A percentile compares a stretch with the other conserved stretches of the same genome.
phyloP scores from a whole-genome alignment of 108 stramenopile species.

The Pseudonitzschia pungens region DNA sequence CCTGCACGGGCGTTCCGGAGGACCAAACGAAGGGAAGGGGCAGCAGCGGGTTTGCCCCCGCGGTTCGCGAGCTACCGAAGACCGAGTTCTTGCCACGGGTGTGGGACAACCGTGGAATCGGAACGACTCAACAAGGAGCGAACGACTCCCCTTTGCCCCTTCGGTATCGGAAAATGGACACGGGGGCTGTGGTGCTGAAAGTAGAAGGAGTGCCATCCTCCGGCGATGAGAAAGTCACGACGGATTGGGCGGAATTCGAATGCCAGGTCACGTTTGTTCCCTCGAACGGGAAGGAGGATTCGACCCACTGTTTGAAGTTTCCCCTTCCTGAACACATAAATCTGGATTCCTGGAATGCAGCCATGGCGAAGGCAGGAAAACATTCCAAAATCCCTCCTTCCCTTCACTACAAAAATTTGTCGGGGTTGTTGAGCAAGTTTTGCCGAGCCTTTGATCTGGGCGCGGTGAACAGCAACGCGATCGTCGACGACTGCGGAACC shows the following conservation, averaged over 20 bases:
- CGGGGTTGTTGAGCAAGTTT: slow-evolving; percentile 53
- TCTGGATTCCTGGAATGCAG: slow-evolving; percentile 58
- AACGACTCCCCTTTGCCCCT: slow-evolving; percentile 15
- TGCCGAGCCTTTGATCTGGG: slow-evolving; percentile 56
- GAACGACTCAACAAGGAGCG: neutral
- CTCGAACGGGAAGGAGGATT: slow-evolving; percentile 37
- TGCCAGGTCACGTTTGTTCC: slow-evolving; percentile 32
- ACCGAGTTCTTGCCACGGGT: slow-evolving; percentile 55
- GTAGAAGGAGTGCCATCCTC: slow-evolving; percentile 17
- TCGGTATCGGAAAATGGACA: slow-evolving; percentile 54
- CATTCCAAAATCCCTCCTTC: slow-evolving; percentile 38
- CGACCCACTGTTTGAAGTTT: slow-evolving; percentile 37
- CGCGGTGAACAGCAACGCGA: neutral
- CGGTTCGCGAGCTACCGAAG: slow-evolving; percentile 69
- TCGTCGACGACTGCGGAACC: slow-evolving; percentile 13
- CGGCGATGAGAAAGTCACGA: neutral
- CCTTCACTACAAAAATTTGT: slow-evolving; percentile 67
- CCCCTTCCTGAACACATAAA: slow-evolving; percentile 61
- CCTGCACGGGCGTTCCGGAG: slow-evolving; percentile 69
- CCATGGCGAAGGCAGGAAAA: slow-evolving; percentile 15
- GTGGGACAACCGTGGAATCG: slow-evolving; percentile 51
- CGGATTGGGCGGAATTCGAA: neutral
- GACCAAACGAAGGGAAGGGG: slow-evolving; percentile 7
- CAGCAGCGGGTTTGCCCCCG: slow-evolving; percentile 65
- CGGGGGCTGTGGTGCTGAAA: slow-evolving; percentile 40